These are phyloP conservation scores for Penicillium sp. DNA, from an alignment of 2,329 filamentous ascomycete species.

Conservation along the genomic window DNA sequence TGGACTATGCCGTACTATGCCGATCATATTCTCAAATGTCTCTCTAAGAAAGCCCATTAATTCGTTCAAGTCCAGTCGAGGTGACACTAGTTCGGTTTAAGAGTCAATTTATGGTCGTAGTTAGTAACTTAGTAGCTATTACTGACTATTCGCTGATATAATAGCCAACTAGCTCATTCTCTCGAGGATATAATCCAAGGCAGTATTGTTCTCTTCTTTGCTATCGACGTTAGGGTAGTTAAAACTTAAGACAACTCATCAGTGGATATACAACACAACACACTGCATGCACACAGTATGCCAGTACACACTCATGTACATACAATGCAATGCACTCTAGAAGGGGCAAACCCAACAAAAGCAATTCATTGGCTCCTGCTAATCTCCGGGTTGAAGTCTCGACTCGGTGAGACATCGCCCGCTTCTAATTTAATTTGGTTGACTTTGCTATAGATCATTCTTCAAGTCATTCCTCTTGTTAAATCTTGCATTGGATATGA, in stretches of 20 bases:
- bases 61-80: too few relatives aligned
- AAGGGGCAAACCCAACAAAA: neutral
- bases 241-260: neutral
- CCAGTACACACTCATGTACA: neutral
- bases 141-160: too few relatives aligned
- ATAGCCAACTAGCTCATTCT: too few relatives aligned
- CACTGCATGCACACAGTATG: neutral
- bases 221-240: neutral
- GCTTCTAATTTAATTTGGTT: neutral
- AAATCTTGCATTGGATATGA: neutral
- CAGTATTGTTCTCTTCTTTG: too few relatives aligned
- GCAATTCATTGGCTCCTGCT: neutral
- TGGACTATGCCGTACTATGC: too few relatives aligned
- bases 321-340: too few relatives aligned
- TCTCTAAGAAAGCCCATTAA: too few relatives aligned
- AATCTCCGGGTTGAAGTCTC: constrained; percentile 1
- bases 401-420: neutral
- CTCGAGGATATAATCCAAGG: too few relatives aligned
- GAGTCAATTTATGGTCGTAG: too few relatives aligned
- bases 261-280: neutral
- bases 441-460: constrained; percentile 4
- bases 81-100: too few relatives aligned
- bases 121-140: too few relatives aligned
- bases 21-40: too few relatives aligned
- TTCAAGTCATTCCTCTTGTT: neutral